Base-by-base conservation (phyloP, 1,139 yeast genomes). In the Suhomyces coccinellae region DNA sequence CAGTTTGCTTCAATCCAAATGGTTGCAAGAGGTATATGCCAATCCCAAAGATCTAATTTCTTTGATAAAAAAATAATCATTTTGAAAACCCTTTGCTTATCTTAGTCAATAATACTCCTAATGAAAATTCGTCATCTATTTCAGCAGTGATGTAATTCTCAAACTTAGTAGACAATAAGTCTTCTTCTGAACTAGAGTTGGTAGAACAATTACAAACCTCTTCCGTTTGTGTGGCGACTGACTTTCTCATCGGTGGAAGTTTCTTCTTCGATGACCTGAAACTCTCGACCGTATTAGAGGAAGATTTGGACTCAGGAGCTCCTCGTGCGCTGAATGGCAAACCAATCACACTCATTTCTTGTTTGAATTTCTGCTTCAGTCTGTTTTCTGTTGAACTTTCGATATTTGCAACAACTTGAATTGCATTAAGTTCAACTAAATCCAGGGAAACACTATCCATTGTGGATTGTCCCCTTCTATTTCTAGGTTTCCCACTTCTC, bases 11-110 rank as follows among this genome's bases (percentile, higher is more conserved):
- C 54, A 57, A 8, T 62, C 73, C 2, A 62, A 63, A 41, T 74
- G 79, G 79, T 53, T 74, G 33, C 51, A 52, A n/a, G 76, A 71
- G 47, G 73, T 69, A 9, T 74, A 71, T 53, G 74, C 77, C n/a
- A 59, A 70, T 44, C 66, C 77, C 4, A 65, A 63, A 42, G 78
- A 72, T 33, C 59, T 74, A 42, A 49, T 66, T 2, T 49, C 55
- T 26, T 49, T 61, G 34, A 31, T 36, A 6, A 50, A 46, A 31
- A 43, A 37, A 33, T 42, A 31, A 34, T 9, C 8, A 17, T 11
- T 22, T 26, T 11, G 20, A 10, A 26, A 14, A 14, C 26, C 31
- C 26, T 16, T 27, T 10, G 6, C 6, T 20, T 14, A 34, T 14
- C 14, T 34, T 16, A 13, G 6, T 2, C 29, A 22, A n/a, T 13